Conservation (phyloP, 306 rosid species). For the Prunus mume region DNA sequence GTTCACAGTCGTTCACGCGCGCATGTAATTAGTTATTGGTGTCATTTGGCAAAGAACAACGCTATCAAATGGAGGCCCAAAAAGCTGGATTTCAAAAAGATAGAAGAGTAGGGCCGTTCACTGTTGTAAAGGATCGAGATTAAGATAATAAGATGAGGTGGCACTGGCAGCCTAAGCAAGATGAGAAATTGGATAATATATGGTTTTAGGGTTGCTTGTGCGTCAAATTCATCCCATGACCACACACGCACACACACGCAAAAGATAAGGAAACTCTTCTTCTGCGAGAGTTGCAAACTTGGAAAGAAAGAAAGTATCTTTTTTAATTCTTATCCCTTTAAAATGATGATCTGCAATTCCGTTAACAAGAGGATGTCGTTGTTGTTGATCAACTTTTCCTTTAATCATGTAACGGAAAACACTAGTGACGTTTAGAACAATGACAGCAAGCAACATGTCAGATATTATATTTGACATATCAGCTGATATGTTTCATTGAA, state of each 20-base stretch:
- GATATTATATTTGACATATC: too few relatives aligned
- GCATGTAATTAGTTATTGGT: neutral
- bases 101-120: neutral
- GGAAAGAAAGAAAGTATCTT: neutral
- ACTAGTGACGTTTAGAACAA: too few relatives aligned
- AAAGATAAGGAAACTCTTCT: neutral
- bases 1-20: neutral
- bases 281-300: neutral
- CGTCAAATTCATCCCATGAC: neutral
- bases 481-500: too few relatives aligned
- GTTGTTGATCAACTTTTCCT: too few relatives aligned
- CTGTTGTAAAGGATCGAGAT: neutral
- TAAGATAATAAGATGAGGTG: neutral
- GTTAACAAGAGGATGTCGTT: too few relatives aligned
- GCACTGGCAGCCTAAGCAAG: conserved; percentile 1
- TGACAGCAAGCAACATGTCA: too few relatives aligned
- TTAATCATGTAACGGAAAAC: too few relatives aligned
- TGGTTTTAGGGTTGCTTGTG: neutral
- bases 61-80: neutral
- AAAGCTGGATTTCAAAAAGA: neutral
- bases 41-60: neutral
- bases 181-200: neutral
- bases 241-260: neutral
- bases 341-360: neutral
- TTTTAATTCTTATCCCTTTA: conserved; percentile 14